Percentiles rank a stretch among this genome's conserved stretches.
Conservation (phyloP, 1,284 basidiomycete species). For the Trichosporon sp. region DNA sequence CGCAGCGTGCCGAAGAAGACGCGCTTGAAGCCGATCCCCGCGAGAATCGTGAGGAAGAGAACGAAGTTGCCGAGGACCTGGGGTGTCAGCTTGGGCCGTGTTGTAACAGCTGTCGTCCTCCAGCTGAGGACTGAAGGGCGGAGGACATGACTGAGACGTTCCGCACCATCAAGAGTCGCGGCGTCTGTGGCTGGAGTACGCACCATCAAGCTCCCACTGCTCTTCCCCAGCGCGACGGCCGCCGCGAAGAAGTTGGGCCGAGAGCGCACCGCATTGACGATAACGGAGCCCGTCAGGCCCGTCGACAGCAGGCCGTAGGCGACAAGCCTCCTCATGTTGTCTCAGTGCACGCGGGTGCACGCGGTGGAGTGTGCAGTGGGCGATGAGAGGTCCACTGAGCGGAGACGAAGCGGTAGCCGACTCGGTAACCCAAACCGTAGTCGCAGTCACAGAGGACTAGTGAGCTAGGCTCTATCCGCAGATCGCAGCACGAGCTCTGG, state of each 20-base stretch:
- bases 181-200: conserved; percentile 33
- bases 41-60: conserved; percentile 68
- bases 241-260: conserved; percentile 94
- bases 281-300: conserved; percentile 64
- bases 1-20: conserved; percentile 90
- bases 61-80: conserved; percentile 90
- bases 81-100: too few relatives aligned
- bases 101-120: too few relatives aligned
- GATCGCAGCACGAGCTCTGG: too few relatives aligned
- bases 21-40: conserved; percentile 72
- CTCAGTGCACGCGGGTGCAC: too few relatives aligned
- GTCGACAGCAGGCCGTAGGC: conserved; percentile 67
- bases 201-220: conserved; percentile 82
- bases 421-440: too few relatives aligned
- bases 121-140: too few relatives aligned
- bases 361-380: too few relatives aligned
- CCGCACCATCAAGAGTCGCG: background rate
- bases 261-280: conserved; percentile 72
- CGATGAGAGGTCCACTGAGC: too few relatives aligned
- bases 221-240: conserved; percentile 84
- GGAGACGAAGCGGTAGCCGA: too few relatives aligned
- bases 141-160: too few relatives aligned
- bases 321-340: conserved; percentile 48
- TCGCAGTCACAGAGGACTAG: too few relatives aligned
- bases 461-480: too few relatives aligned